Evolutionary conservation across 1,139 yeast genomes (phyloP), one percentile per base, ranked within the genome.

Genomic region (Debaryomyces fabryi): DNA sequence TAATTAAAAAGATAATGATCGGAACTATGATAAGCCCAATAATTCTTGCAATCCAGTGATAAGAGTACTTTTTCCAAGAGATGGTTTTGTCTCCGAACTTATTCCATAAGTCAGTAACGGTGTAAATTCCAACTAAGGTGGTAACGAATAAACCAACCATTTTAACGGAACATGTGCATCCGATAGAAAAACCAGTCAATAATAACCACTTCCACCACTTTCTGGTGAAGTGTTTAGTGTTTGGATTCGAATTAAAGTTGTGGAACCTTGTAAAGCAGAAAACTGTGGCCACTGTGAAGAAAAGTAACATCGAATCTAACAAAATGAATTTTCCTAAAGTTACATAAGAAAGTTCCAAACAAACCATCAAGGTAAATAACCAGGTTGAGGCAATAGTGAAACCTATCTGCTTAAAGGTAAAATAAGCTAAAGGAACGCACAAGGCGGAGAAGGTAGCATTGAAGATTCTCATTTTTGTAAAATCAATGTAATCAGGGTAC

Each of bases 141-240:
- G 92, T 87, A 53, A 86, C 85, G 55, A 88, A 85, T 48, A 87
- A 74, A 57, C 96, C 95, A 48, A 87, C 95, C 93, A 86, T 86
- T 67, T 88, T 88, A 46, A 86, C 90, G n/a, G 92, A 85, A 62
- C 89, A 85, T 30, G 87, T 81, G 63, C 90, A 85, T 39, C 95
- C 95, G 58, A 87, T 81, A 42, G 80, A 69, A 49, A 86, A 71
- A 58, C 96, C 96, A n/a, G 90, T 84, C 51, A 86, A 69, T 30
- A 85, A 61, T 44, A 93, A 70, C 97, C 98, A 92, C 65, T 86
- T 85, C 95, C 96, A 90, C 99, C 99, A 95, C 66, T 86, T 84
- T 60, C 85, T 74, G 21, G 86, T 61, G 64, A 95, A 95, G 38
- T 68, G 69, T 42, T 67, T 63, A 13, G 58, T 53, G 25, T 85